Percentiles rank a stretch among this genome's conserved stretches.
phyloP scores from a whole-genome alignment of 1,284 basidiomycete genomes.

The Ceratobasidium sp. region DNA sequence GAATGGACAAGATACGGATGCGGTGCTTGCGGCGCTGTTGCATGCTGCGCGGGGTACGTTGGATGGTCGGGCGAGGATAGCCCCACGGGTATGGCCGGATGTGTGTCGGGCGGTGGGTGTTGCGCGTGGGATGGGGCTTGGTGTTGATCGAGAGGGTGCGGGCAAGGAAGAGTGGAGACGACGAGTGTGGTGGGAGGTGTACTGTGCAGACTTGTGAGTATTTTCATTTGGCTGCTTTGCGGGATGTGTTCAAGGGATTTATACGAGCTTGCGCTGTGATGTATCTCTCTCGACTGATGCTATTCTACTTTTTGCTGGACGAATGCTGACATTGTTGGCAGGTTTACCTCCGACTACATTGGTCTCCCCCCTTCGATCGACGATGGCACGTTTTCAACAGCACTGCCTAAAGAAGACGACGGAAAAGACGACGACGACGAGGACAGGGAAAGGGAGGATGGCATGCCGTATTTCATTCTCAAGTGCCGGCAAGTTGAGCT shows the following conservation, averaged over 20 bases:
- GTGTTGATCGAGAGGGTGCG: conserved; percentile 2
- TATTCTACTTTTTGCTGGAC: background rate
- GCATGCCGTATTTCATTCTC: conserved; percentile 57
- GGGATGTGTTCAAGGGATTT: conserved; percentile 12
- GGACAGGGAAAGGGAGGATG: conserved; percentile 53
- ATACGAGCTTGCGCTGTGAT: background rate
- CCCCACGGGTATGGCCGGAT: conserved; percentile 72
- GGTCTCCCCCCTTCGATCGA: conserved; percentile 70
- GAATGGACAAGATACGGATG: conserved; percentile 25
- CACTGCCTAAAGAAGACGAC: conserved; percentile 60
- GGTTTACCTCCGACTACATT: conserved; percentile 76
- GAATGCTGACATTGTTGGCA: conserved; percentile 52
- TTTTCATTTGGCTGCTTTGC: conserved; percentile 22
- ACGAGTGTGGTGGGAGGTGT: conserved; percentile 79
- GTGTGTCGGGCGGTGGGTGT: conserved; percentile 60
- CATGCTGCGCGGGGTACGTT: conserved; percentile 35
- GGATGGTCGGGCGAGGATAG: conserved; percentile 64
- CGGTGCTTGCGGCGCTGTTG: conserved; percentile 27
- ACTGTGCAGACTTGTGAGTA: conserved; percentile 79
- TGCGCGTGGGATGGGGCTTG: conserved; percentile 24
- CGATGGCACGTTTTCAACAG: conserved; percentile 65
- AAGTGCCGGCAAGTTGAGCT: conserved; percentile 63
- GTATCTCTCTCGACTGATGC: background rate
- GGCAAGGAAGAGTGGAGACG: conserved; percentile 64
- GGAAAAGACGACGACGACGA: conserved; percentile 56